Base-by-base conservation (phyloP, 1,284 basidiomycete genomes). In the Xerocomus minutiporus region DNA sequence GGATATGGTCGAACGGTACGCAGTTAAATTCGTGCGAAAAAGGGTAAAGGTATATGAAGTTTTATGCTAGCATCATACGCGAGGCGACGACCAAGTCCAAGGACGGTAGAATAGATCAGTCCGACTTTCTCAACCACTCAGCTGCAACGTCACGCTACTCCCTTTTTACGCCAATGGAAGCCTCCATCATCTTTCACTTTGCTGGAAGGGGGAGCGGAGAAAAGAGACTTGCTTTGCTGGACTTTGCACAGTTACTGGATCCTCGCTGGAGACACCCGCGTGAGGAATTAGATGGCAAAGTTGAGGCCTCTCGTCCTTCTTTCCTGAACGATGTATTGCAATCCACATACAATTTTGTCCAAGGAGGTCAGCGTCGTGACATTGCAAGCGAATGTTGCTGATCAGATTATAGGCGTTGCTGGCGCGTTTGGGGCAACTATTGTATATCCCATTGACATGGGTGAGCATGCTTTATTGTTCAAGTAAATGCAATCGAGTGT, bases 101-200 rank as follows among this genome's bases (percentile, higher is more conserved):
- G 68, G 94, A 97, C 63, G 93, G 94, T 7, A 86, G 92, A 46
- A 95, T 97, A 73, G 84, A 84, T 69, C 86, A 89, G 68, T 79
- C 81, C 23, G 89, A 91, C 69, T 91, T 91, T 71, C 75, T 91
- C 48, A 84, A 91, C 63, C 73, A 91, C 65, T 78, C 86, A 26
- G 79, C 86, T 36, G 78, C 82, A 44, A 83, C 74, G 59, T 91
- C 93, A 59, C 88, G 94, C 43, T 96, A 96, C 70, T 88, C 89
- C 35, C 78, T 93, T 49, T 96, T 97, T 70, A 95, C 92, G 1
- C 94, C 94, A 3, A 95, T 97, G 91, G 93, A 97, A 69, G 93
- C 91, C 26, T 85, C 86, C 52, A 96, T 97, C 63, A 86, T 97
- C 63, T 97, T 96, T 75, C 94, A 97, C 71, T 97, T 97, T 73